Conservation (phyloP, 2,329 filamentous ascomycete genomes). For the Hymenoscyphus fructigenus region DNA sequence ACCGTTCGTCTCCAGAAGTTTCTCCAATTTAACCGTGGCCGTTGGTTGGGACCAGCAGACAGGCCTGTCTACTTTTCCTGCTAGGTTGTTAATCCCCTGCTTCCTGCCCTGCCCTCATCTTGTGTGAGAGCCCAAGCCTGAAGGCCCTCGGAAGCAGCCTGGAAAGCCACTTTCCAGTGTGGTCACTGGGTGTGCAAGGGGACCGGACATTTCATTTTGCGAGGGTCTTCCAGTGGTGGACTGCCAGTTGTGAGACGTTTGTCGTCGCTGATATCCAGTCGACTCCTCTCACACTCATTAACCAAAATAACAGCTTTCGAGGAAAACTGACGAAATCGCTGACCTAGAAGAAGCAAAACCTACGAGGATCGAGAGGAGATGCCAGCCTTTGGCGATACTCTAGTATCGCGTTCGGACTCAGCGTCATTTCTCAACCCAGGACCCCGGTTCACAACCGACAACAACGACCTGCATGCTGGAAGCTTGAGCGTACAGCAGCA, state of each 20-base stretch:
- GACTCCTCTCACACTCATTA: slow-evolving; percentile 1
- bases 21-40: not conserved
- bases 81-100: slow-evolving; percentile 7
- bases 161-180: slow-evolving; percentile 8
- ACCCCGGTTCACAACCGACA: slow-evolving; percentile 18
- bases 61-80: not conserved
- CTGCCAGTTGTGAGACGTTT: slow-evolving; percentile 12
- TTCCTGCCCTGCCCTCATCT: not conserved
- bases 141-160: not conserved
- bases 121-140: not conserved
- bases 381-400: slow-evolving; percentile 15
- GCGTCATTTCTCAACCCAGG: not conserved
- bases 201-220: slow-evolving; percentile 6
- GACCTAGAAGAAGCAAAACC: no score
- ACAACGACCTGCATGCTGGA: slow-evolving; percentile 22
- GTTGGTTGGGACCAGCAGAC: not conserved
- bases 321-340: not conserved
- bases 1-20: not conserved
- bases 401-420: slow-evolving; percentile 12
- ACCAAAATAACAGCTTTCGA: not conserved
- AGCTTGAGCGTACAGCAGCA: slow-evolving; percentile 14
- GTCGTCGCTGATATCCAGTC: slow-evolving; percentile 13
- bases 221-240: slow-evolving; percentile 6
- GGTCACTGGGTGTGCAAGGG: not conserved
- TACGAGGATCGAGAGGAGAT: slow-evolving; percentile 4